These are phyloP conservation scores for Pseudocercospora fuligena DNA, from an alignment of 2,329 filamentous ascomycete species.

Conservation along the genomic window DNA sequence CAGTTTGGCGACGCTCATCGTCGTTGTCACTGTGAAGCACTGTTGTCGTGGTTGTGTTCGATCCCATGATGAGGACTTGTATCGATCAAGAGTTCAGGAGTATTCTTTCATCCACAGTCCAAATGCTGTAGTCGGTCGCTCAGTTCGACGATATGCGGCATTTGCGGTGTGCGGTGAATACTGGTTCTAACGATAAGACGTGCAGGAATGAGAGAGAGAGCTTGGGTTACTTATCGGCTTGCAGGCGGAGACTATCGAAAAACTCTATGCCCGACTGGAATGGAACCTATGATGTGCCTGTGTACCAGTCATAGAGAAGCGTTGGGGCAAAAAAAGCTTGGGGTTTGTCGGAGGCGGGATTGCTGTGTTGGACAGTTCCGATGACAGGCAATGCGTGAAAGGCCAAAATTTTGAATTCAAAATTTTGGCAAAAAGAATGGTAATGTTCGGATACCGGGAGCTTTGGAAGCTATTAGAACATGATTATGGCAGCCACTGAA, in stretches of 20 bases:
- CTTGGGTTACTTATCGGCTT: neutral
- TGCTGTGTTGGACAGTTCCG: neutral
- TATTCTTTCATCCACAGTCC: slow-evolving; percentile 20
- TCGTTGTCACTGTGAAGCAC: neutral
- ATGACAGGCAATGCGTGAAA: neutral
- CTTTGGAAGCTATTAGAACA: too few relatives aligned
- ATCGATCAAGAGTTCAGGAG: neutral
- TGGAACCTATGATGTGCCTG: slow-evolving; percentile 9
- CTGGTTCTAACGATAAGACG: neutral
- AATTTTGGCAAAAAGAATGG: neutral
- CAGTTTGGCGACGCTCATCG: neutral
- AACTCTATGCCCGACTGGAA: slow-evolving; percentile 3
- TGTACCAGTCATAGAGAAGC: slow-evolving; percentile 3
- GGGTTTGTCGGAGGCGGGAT: neutral
- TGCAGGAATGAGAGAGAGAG: neutral
- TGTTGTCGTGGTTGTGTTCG: slow-evolving; percentile 6
- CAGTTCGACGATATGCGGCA: slow-evolving; percentile 18
- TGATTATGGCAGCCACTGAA: too few relatives aligned
- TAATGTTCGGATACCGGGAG: neutral
- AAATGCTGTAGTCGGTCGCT: slow-evolving; percentile 26
- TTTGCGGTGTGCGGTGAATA: neutral
- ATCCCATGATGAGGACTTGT: neutral
- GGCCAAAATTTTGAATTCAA: neutral
- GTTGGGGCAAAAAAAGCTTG: neutral
- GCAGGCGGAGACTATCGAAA: neutral